A percentile compares a stretch with the other conserved stretches of the same genome.
Evolutionary conservation across 2,329 filamentous ascomycete species (phyloP).

Genomic region (Plectosphaerella cucumerina): DNA sequence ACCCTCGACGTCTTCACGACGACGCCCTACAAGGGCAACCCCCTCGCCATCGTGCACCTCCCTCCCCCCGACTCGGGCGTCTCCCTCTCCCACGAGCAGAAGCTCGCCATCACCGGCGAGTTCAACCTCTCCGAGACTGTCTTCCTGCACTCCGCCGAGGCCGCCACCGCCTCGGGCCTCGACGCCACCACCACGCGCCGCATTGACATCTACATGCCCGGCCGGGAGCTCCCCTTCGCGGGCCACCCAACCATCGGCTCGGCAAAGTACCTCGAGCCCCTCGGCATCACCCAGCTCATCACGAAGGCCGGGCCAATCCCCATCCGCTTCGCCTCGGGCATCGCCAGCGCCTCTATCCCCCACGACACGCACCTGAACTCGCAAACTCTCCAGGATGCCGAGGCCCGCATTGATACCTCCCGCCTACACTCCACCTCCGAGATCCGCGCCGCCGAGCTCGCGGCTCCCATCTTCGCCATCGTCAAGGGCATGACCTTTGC

Average conservation of each 20-base stretch:
- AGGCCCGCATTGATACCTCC: slow-evolving; percentile 1
- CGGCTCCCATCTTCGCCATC: slow-evolving; percentile 53
- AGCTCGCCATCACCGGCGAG: slow-evolving; percentile 56
- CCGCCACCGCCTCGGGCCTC: slow-evolving; percentile 18
- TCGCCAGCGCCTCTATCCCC: slow-evolving; percentile 61
- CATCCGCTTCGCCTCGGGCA: slow-evolving; percentile 25
- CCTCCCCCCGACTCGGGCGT: slow-evolving; percentile 28
- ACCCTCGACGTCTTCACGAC: slow-evolving; percentile 57
- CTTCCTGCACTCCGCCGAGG: slow-evolving; percentile 48
- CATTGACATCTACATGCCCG: slow-evolving; percentile 57
- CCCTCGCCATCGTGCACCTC: slow-evolving; percentile 55
- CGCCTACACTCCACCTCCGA: not conserved
- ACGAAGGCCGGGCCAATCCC: slow-evolving; percentile 56
- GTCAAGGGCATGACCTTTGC: slow-evolving; percentile 72
- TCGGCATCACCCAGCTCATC: slow-evolving; percentile 36
- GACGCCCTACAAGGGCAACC: slow-evolving; percentile 51
- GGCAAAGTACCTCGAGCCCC: slow-evolving; percentile 41
- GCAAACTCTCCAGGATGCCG: slow-evolving; percentile 26
- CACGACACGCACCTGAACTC: slow-evolving; percentile 62
- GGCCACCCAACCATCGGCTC: slow-evolving; percentile 60
- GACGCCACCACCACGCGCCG: slow-evolving; percentile 20
- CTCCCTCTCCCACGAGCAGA: slow-evolving; percentile 45
- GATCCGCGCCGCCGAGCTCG: slow-evolving; percentile 21
- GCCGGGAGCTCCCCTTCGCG: slow-evolving; percentile 54
- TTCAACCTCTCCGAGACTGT: slow-evolving; percentile 63